These are phyloP conservation scores for Lasiosphaeria miniovina DNA, from an alignment of 495 filamentous ascomycete genomes.

Conservation along the genomic window DNA sequence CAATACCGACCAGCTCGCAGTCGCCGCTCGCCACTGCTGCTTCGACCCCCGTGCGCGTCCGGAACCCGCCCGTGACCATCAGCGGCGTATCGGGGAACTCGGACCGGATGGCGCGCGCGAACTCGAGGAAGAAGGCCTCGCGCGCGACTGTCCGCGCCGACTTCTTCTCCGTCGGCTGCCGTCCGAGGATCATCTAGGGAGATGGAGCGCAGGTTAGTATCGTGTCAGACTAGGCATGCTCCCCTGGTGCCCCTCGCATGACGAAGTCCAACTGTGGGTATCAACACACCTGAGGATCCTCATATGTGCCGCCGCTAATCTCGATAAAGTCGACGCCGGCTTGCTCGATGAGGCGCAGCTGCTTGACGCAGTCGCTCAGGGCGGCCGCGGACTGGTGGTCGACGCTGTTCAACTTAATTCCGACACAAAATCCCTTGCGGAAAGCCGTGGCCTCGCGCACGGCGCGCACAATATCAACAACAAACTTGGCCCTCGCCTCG, in stretches of 20 bases:
- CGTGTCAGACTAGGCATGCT: background rate
- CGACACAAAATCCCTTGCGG: constrained; percentile 47
- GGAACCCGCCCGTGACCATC: constrained; percentile 51
- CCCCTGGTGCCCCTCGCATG: background rate
- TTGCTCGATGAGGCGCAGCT: constrained; percentile 49
- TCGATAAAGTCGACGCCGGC: constrained; percentile 63
- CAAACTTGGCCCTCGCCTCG: constrained; percentile 62
- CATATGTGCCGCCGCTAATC: constrained; percentile 58
- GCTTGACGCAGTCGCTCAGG: constrained; percentile 49
- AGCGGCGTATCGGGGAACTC: constrained; percentile 45
- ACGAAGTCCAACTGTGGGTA: background rate
- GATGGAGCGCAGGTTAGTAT: background rate
- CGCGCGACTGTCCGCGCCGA: constrained; percentile 45
- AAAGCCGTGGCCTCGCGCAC: constrained; percentile 48
- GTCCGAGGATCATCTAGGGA: background rate
- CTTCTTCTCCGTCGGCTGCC: constrained; percentile 9
- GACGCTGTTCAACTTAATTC: constrained; percentile 62
- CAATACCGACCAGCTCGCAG: constrained; percentile 60
- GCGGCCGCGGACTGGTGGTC: constrained; percentile 46
- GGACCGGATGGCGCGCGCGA: constrained; percentile 45
- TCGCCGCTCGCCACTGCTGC: constrained; percentile 47
- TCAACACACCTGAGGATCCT: constrained; percentile 45
- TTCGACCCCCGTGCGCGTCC: constrained; percentile 53
- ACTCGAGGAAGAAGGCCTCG: constrained; percentile 64
- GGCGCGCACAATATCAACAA: constrained; percentile 58